Base-by-base conservation (phyloP, 495 filamentous ascomycete species). In the Hapsidospora chrysogenum region DNA sequence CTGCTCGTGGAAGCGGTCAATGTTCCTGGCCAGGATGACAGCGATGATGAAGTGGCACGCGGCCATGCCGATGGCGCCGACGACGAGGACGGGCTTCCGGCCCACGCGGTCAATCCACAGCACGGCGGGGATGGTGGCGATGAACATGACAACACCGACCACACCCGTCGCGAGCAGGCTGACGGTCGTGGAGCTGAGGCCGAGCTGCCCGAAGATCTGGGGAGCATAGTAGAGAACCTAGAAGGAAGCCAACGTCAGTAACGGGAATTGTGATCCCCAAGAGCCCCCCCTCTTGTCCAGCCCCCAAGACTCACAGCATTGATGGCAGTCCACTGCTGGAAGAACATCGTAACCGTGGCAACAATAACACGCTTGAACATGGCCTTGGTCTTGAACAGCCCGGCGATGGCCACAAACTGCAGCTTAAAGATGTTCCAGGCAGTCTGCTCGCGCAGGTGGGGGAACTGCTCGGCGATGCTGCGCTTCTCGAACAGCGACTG, bases 401-500 rank as follows among this genome's bases (percentile, higher is more conserved):
- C 70, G 45, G 66, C 71, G 31, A 75, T 77, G n/a, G 76, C 72
- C 1, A 83, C 64, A 32, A 81, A 77, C 44, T 81, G 77, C 21
- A 81, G 59, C 54, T 82, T 78, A 56, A 69, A 66, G 10, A 44
- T 64, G 43, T 72, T 78, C 64, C 57, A 64, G 4, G 64, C 52
- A 2, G 65, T 77, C 33, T 64, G 60, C 29, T 77, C 71, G 1
- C 63, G 63, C 4, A 83, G 47, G 10, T 74, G 50, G 3, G 81
- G 81, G 56, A 80, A 92, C 22, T 79, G 59, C 43, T 80, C 74
- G 2, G 68, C 67, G 1, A 77, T 63, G 18, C 71, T 78, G 11
- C 78, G 70, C 55, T 85, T 82, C 56, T 89, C 83, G 36, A 86
- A 81, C 35, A 76, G 64, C 3, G 75, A 75, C 38, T 83, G 79